phyloP scores from a whole-genome alignment of 371 early-diverging fungal species.

The Syncephalastrum racemosum region DNA sequence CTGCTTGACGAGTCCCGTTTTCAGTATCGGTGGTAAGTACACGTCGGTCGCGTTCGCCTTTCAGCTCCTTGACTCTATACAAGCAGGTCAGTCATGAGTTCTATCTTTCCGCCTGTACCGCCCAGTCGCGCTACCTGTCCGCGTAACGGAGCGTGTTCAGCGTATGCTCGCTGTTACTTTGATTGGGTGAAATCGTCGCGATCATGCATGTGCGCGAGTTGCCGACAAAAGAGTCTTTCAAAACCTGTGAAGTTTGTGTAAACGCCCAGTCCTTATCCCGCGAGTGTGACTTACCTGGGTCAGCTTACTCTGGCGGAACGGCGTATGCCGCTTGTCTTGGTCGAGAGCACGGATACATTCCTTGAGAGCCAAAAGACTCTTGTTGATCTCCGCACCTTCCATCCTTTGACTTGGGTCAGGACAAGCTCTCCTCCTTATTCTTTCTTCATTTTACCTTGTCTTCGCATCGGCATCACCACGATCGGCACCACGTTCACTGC shows the following conservation, averaged over 20 bases:
- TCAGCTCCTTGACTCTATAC: slow-evolving; percentile 80
- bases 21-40: slow-evolving; percentile 8
- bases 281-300: slow-evolving; percentile 70
- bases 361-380: slow-evolving; percentile 94
- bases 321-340: slow-evolving; percentile 90
- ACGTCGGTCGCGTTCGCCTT: slow-evolving; percentile 50
- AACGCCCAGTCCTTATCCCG: not conserved
- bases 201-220: slow-evolving; percentile 97
- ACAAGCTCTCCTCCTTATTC: not conserved
- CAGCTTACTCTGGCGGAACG: slow-evolving; percentile 96
- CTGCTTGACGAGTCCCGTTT: not conserved
- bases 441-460: slow-evolving; percentile 59
- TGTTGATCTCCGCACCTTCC: slow-evolving; percentile 99
- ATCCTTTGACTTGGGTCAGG: slow-evolving; percentile 46
- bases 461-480: slow-evolving; percentile 86
- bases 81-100: not conserved
- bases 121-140: slow-evolving; percentile 62
- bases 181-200: slow-evolving; percentile 94
- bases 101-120: not conserved
- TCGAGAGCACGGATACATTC: slow-evolving; percentile 98
- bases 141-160: slow-evolving; percentile 98
- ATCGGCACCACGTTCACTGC: slow-evolving; percentile 97
- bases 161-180: slow-evolving; percentile 93
- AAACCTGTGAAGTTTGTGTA: slow-evolving; percentile 46
- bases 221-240: slow-evolving; percentile 98